These are phyloP conservation scores for Trichoderma sp. DNA, from an alignment of 2,329 filamentous ascomycete species.

Conservation along the genomic window DNA sequence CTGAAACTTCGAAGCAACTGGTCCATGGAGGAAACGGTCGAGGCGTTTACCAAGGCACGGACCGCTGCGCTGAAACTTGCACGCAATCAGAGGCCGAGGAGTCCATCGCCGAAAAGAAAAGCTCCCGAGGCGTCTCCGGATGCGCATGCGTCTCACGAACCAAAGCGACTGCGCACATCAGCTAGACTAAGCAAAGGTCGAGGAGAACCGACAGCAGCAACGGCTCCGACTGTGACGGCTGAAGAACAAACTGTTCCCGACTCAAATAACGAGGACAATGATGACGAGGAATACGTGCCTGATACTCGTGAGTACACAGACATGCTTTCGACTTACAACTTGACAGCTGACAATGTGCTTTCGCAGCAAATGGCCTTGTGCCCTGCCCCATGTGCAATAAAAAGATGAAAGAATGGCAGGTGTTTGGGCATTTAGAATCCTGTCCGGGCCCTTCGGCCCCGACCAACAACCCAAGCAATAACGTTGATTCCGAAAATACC, in stretches of 20 bases:
- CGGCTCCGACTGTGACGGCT: neutral
- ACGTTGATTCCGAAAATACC: neutral
- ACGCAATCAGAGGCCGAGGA: conserved; percentile 35
- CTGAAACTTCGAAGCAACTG: conserved; percentile 82
- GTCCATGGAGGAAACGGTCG: conserved; percentile 81
- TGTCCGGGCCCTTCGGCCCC: conserved; percentile 47
- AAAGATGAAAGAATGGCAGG: conserved; percentile 76
- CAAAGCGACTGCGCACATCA: conserved; percentile 57
- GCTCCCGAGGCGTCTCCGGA: conserved; percentile 38
- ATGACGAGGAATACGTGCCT: conserved; percentile 37
- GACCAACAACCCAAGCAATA: neutral
- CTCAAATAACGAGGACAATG: conserved; percentile 26
- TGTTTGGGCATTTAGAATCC: conserved; percentile 79
- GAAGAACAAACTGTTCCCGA: conserved; percentile 29
- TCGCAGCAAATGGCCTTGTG: conserved; percentile 70
- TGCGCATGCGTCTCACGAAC: conserved; percentile 34
- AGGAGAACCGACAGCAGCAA: conserved; percentile 36
- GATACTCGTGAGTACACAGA: conserved; percentile 32
- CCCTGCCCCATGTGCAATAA: conserved; percentile 79
- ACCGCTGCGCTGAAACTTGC: conserved; percentile 66
- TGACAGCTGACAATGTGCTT: neutral
- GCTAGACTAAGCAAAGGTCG: conserved; percentile 50
- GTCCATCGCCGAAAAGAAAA: conserved; percentile 55
- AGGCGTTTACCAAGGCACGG: conserved; percentile 71
- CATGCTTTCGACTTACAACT: no score